Percentiles rank a stretch among this genome's conserved stretches.
These are phyloP conservation scores for Chrysosporium queenslandicum DNA, from an alignment of 2,329 filamentous ascomycete species.

Conservation along the genomic window DNA sequence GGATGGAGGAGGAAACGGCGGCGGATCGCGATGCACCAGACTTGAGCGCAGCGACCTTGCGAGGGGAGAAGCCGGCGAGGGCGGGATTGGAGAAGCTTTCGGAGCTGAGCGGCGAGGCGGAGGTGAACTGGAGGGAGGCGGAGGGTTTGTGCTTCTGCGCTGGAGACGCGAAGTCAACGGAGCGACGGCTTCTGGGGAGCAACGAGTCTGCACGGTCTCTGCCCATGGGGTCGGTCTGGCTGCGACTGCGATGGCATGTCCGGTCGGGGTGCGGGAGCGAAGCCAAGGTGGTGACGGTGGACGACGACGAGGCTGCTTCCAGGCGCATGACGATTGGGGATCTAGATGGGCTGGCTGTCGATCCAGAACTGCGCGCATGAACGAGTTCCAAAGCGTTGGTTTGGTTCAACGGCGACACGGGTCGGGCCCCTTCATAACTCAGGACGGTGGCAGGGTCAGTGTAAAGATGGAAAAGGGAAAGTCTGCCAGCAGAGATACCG, in stretches of 20 bases:
- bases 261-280: not conserved
- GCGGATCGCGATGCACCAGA: conserved; percentile 11
- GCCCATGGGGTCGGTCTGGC: conserved; percentile 14
- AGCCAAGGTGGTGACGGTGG: not conserved
- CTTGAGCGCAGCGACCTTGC: conserved; percentile 20
- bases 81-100: conserved; percentile 23
- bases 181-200: conserved; percentile 7
- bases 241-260: conserved; percentile 13
- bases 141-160: conserved; percentile 15
- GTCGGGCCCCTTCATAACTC: not conserved
- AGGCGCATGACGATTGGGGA: conserved; percentile 8
- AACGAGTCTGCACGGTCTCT: conserved; percentile 5
- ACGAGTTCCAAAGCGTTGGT: not conserved
- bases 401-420: not conserved
- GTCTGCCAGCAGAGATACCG: not conserved
- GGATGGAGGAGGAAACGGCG: conserved; percentile 8
- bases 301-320: conserved; percentile 6
- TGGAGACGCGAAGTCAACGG: conserved; percentile 17
- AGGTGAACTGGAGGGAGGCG: conserved; percentile 16
- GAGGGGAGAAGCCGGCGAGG: conserved; percentile 21
- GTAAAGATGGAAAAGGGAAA: not conserved
- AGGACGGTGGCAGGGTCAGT: not conserved
- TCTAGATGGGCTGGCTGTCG: not conserved
- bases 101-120: conserved; percentile 19
- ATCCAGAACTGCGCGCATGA: not conserved